Percentiles rank a stretch among this genome's conserved stretches.
phyloP scores from a whole-genome alignment of 345 rosid genomes.

The Euphorbia lathyris region DNA sequence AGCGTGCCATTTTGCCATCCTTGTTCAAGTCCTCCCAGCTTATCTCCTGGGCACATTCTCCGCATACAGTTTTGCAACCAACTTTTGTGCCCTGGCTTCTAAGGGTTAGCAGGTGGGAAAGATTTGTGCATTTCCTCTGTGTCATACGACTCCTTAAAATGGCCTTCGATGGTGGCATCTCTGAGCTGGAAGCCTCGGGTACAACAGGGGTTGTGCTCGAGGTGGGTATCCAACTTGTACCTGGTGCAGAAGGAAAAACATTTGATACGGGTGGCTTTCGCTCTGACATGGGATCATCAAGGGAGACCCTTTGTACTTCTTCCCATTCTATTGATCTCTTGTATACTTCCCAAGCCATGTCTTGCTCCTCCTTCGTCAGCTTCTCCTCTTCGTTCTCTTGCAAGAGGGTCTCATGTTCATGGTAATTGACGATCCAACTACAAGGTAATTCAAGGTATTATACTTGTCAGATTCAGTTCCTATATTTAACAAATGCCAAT shows the following conservation, averaged over 20 bases:
- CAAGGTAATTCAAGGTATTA: conserved; percentile 12
- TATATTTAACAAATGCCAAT: not conserved
- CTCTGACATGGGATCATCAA: conserved; percentile 47
- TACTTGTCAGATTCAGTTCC: not conserved
- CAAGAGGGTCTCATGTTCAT: conserved; percentile 94
- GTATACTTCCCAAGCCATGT: conserved; percentile 98
- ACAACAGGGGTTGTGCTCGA: conserved; percentile 7
- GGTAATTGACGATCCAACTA: conserved; percentile 93
- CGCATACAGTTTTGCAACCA: conserved; percentile 82
- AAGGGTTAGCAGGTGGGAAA: conserved; percentile 80
- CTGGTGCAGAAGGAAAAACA: conserved; percentile 32
- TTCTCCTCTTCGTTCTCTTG: conserved; percentile 99
- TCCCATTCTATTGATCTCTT: conserved; percentile 75
- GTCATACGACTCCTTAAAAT: conserved; percentile 48
- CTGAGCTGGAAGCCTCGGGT: conserved; percentile 1
- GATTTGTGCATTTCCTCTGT: conserved; percentile 73
- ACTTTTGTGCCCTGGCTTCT: conserved; percentile 78
- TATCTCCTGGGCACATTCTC: conserved; percentile 86
- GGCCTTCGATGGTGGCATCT: conserved; percentile 25
- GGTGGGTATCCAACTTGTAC: conserved; percentile 15
- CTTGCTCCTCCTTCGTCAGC: conserved; percentile 97
- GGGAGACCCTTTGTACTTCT: conserved; percentile 75
- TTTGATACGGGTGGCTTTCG: conserved; percentile 37
- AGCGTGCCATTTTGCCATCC: conserved; percentile 36
- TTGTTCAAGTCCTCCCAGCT: conserved; percentile 63